phyloP scores from a whole-genome alignment of 2,329 filamentous ascomycete genomes.

The Ophidiomyces ophidiicola region DNA sequence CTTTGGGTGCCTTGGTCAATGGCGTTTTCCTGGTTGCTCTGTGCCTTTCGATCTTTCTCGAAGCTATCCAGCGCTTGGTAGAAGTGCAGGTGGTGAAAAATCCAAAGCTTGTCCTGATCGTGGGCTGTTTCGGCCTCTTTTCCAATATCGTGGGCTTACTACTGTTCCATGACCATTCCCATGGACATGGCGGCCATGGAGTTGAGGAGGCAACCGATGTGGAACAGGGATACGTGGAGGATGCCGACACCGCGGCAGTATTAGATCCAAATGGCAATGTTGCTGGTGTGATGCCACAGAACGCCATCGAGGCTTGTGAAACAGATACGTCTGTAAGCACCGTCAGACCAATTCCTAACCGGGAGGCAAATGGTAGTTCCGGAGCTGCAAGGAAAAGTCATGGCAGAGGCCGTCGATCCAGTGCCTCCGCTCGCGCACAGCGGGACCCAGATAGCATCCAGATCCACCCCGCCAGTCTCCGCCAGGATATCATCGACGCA shows the following conservation, averaged over 20 bases:
- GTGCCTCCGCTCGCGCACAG: constrained; percentile 46
- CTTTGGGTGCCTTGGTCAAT: constrained; percentile 89
- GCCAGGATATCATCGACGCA: constrained; percentile 86
- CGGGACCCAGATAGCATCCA: constrained; percentile 56
- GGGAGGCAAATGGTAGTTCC: constrained; percentile 15
- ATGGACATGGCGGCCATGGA: constrained; percentile 52
- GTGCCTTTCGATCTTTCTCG: constrained; percentile 90
- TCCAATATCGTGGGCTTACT: constrained; percentile 85
- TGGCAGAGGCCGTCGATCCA: constrained; percentile 26
- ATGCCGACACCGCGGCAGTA: constrained; percentile 25
- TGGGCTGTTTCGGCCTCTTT: constrained; percentile 70
- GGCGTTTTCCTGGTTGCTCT: constrained; percentile 94
- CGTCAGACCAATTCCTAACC: constrained; percentile 11
- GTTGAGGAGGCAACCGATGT: constrained; percentile 29
- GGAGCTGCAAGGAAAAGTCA: constrained; percentile 11
- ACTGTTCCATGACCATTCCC: constrained; percentile 86
- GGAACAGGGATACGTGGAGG: constrained; percentile 31
- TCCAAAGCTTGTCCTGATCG: constrained; percentile 75
- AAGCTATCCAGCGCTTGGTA: constrained; percentile 82
- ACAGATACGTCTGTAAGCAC: constrained; percentile 13
- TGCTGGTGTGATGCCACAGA: constrained; percentile 52
- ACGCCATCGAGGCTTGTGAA: constrained; percentile 41
- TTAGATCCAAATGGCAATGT: constrained; percentile 49
- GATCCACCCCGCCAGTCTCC: constrained; percentile 79
- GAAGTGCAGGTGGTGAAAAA: constrained; percentile 80